These are phyloP conservation scores for Lactarius hengduanensis DNA, from an alignment of 768 basidiomycete genomes.

Conservation along the genomic window DNA sequence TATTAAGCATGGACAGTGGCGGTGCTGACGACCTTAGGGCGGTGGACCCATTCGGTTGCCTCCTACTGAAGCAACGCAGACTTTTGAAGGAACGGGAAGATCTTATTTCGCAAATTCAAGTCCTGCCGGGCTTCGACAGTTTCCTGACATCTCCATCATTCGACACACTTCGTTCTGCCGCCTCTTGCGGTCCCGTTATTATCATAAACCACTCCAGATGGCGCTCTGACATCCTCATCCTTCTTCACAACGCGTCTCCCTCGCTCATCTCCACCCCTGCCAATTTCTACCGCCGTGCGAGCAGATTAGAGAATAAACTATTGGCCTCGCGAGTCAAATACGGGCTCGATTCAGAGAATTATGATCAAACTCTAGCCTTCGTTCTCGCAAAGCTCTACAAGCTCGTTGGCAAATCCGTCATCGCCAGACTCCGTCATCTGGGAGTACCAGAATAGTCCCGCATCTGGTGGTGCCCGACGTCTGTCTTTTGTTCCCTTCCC, in stretches of 20 bases:
- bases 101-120: conserved; percentile 5
- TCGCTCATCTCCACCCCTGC: not conserved
- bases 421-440: not conserved
- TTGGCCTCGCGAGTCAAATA: not conserved
- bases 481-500: conserved; percentile 20
- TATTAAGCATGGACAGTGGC: not conserved
- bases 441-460: conserved; percentile 6
- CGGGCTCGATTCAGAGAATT: not conserved
- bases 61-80: not conserved
- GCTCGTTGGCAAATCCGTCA: conserved; percentile 5
- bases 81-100: conserved; percentile 1
- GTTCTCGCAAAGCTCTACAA: conserved; percentile 14
- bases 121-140: not conserved
- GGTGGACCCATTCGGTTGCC: not conserved
- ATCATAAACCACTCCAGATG: conserved; percentile 12
- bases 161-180: conserved; percentile 1
- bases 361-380: not conserved
- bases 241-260: not conserved
- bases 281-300: conserved; percentile 5
- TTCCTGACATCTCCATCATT: conserved; percentile 2
- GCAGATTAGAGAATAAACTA: not conserved
- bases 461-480: conserved; percentile 24
- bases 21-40: not conserved
- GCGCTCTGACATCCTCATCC: conserved; percentile 17
- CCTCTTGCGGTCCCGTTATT: conserved; percentile 6